phyloP scores from a whole-genome alignment of 225 moss, liverwort and hornwort species.

The Pseudoscleropodium purum region DNA sequence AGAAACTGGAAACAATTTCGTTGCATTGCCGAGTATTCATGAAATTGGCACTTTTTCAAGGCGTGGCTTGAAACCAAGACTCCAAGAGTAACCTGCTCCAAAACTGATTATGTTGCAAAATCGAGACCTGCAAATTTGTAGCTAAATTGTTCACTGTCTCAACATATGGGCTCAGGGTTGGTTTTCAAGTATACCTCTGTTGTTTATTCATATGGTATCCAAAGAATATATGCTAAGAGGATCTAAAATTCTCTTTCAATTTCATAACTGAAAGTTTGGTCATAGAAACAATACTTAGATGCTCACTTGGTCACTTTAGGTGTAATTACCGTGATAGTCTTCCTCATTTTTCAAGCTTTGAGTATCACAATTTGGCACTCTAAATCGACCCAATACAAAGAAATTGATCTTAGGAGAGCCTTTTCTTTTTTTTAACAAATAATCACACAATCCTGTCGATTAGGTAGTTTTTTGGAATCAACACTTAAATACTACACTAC shows the following conservation, averaged over 20 bases:
- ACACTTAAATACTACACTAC: background rate
- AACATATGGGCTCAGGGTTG: background rate
- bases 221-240: background rate
- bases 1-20: background rate
- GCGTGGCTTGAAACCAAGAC: background rate
- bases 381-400: background rate
- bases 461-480: background rate
- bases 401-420: background rate
- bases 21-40: background rate
- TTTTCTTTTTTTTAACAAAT: background rate
- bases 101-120: background rate
- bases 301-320: background rate
- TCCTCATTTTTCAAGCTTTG: background rate
- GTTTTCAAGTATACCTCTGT: background rate
- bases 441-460: background rate
- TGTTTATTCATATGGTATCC: background rate
- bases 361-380: background rate
- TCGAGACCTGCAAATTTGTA: background rate
- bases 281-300: background rate
- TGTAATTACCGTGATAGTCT: background rate
- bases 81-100: background rate
- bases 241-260: background rate
- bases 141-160: background rate
- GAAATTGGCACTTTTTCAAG: background rate
- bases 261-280: background rate